Conservation (phyloP, 371 early-diverging fungal species). For the Mortierella sp. region DNA sequence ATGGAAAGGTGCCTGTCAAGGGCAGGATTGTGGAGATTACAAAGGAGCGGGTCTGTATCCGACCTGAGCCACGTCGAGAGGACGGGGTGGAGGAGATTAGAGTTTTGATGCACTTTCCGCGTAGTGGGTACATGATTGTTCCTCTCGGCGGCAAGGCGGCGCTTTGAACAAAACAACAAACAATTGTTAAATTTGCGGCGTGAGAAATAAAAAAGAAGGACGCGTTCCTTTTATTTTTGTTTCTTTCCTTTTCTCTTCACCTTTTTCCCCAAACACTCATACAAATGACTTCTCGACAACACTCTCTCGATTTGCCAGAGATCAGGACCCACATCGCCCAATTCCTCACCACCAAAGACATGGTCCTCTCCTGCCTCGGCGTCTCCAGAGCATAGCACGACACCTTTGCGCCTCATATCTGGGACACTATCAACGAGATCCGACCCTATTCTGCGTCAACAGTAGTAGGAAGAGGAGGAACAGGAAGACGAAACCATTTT, state of each 20-base stretch:
- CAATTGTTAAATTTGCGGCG: too few relatives aligned
- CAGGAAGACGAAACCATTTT: background rate
- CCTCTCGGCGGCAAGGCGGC: constrained; percentile 30
- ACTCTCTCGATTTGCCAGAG: background rate
- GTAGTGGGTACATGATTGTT: constrained; percentile 46
- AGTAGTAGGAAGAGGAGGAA: background rate
- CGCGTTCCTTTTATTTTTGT: too few relatives aligned
- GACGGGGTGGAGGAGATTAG: constrained; percentile 13
- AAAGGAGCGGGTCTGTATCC: constrained; percentile 46
- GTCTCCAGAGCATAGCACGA: background rate
- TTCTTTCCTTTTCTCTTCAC: background rate
- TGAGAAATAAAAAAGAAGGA: too few relatives aligned
- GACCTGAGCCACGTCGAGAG: constrained; percentile 34
- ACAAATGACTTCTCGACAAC: too few relatives aligned
- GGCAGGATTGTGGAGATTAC: constrained; percentile 60
- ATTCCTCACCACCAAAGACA: background rate
- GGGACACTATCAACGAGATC: background rate
- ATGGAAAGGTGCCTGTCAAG: constrained; percentile 59
- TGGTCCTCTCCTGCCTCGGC: background rate
- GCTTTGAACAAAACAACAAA: constrained; percentile 10
- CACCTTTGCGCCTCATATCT: background rate
- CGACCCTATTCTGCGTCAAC: background rate
- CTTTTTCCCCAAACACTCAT: background rate
- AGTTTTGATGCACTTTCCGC: constrained; percentile 58
- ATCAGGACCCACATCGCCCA: background rate